Evolutionary conservation across 345 rosid species (phyloP), one percentile per base, ranked within the genome.

Genomic region (Salix viminalis): DNA sequence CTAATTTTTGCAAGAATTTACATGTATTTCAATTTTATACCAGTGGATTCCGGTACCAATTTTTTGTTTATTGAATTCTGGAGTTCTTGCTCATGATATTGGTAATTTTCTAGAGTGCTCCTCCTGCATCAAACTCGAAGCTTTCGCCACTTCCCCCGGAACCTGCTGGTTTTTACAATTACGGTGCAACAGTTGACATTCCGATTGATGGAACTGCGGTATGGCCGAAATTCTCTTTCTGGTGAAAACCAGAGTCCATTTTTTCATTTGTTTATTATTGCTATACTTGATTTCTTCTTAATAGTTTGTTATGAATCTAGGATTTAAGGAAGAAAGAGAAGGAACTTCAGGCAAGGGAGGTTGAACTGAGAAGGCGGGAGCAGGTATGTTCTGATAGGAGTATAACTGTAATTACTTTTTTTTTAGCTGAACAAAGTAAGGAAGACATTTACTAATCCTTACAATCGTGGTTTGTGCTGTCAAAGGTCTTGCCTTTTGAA

Each of bases 131-230:
- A 67, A 78, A 78, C 72, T 82, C 81, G 2, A 82, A 79, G 70
- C 81, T 75, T 24, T 82, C 84, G 23, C 84, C 84, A 28, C 81
- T 81, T 32, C 81, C 84, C 42, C 84, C 81, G n/a, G 84, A 81
- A 58, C 81, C 84, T 44, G 81, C 70, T 32, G 84, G 61, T 74
- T 82, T 82, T 70, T 81, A 77, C 71, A 71, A 77, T 42, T 78
- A 75, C 61, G 81, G 76, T 58, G 73, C 81, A 58, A 82, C 79
- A 14, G 81, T 82, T 71, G 84, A 82, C 76, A 82, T 82, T 71
- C 84, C 81, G 4, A 82, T 82, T 39, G 81, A 78, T 78, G 58
- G 81, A 70, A n/a, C 81, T 44, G 42, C 60, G 62, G 79, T 78
- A 71, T 4, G 41, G 68, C 19, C 19, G 56, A 30, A 50, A 12